Evolutionary conservation across 495 filamentous ascomycete genomes (phyloP).

Genomic region (Staphylotrichum longicolle): DNA sequence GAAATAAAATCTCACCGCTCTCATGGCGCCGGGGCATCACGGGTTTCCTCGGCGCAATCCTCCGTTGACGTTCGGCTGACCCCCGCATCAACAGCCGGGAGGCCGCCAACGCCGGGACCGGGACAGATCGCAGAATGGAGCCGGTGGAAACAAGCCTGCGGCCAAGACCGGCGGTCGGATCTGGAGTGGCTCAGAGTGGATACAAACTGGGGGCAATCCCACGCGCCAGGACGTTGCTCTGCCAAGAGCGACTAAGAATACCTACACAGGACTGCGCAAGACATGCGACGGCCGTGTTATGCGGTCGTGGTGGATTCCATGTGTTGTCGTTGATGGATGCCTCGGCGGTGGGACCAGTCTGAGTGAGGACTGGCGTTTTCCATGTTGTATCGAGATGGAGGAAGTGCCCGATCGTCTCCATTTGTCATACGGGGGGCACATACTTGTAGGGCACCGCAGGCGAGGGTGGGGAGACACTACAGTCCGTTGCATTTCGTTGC

Average conservation of each 20-base stretch:
- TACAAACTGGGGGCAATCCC: background rate
- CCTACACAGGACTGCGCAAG: background rate
- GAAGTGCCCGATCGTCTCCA: too few relatives aligned
- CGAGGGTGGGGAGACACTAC: too few relatives aligned
- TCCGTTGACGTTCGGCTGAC: background rate
- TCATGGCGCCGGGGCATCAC: background rate
- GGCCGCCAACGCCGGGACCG: constrained; percentile 26
- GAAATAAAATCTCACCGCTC: constrained; percentile 1
- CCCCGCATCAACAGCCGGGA: constrained; percentile 21
- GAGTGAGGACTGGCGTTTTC: too few relatives aligned
- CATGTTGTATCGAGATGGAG: too few relatives aligned
- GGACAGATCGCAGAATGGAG: background rate
- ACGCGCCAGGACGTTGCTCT: background rate
- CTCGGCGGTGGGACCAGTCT: background rate
- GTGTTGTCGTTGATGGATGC: background rate
- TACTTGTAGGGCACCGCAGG: too few relatives aligned
- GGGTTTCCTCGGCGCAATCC: constrained; percentile 1
- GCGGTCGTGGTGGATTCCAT: background rate
- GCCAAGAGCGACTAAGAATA: constrained; percentile 12
- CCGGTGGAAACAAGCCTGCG: constrained; percentile 19
- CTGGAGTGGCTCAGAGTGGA: constrained; percentile 2
- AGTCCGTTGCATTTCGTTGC: too few relatives aligned
- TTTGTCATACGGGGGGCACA: too few relatives aligned
- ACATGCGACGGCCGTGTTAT: background rate
- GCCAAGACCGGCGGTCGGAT: constrained; percentile 19